Evolutionary conservation across 2,329 filamentous ascomycete species (phyloP).

Genomic region (Sclerotinia minor): DNA sequence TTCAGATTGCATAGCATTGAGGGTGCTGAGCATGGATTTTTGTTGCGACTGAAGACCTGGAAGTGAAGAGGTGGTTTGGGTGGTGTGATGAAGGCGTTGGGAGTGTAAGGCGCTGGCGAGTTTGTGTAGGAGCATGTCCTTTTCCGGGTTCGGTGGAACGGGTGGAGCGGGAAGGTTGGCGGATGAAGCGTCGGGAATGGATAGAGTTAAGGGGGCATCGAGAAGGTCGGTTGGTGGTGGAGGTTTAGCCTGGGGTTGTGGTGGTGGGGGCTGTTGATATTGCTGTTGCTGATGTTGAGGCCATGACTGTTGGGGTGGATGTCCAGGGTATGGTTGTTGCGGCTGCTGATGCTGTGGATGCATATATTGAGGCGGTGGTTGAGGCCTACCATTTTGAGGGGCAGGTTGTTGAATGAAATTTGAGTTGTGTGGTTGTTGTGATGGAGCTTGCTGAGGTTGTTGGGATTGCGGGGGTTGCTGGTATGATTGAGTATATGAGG

Average conservation of each 20-base stretch:
- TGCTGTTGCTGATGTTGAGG: constrained; percentile 39
- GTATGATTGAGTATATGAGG: constrained; percentile 32
- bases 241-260: constrained; percentile 42
- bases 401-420: constrained; percentile 27
- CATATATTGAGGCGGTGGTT: constrained; percentile 31
- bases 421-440: constrained; percentile 22
- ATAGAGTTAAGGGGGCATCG: constrained; percentile 50
- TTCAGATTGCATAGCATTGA: constrained; percentile 71
- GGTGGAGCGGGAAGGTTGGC: constrained; percentile 68
- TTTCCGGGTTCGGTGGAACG: constrained; percentile 93
- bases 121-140: constrained; percentile 79
- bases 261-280: constrained; percentile 38
- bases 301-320: constrained; percentile 31
- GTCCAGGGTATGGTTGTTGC: constrained; percentile 32
- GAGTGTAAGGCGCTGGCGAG: constrained; percentile 69
- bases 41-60: constrained; percentile 77
- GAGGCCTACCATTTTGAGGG: constrained; percentile 28
- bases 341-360: constrained; percentile 32
- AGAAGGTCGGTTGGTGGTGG: constrained; percentile 55
- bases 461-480: constrained; percentile 30
- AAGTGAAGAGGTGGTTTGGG: constrained; percentile 73
- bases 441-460: constrained; percentile 25
- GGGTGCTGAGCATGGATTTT: constrained; percentile 69
- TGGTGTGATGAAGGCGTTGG: constrained; percentile 66
- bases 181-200: constrained; percentile 49